Evolutionary conservation across 192 early-diverging fungal species (phyloP).

Genomic region (Coemansia guatemalensis): DNA sequence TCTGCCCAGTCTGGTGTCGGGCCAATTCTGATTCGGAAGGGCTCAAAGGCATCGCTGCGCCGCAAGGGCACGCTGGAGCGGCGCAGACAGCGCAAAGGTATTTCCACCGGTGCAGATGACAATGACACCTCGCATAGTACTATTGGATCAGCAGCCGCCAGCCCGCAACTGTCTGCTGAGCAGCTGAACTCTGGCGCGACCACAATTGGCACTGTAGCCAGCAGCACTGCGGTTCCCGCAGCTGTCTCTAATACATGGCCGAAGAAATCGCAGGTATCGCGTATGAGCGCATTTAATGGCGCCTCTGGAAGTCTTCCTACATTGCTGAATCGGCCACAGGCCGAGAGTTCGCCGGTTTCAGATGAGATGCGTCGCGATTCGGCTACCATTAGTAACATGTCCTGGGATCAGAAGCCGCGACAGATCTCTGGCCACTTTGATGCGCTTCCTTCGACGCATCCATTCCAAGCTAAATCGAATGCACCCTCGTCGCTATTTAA

Average conservation of each 20-base stretch:
- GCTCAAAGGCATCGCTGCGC: constrained; percentile 48
- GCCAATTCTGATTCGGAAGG: constrained; percentile 46
- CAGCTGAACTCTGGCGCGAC: background rate
- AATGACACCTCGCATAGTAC: background rate
- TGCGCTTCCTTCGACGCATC: background rate
- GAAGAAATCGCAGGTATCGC: constrained; percentile 2
- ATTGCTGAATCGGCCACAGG: background rate
- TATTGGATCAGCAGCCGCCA: background rate
- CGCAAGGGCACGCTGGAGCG: constrained; percentile 49
- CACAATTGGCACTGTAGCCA: background rate
- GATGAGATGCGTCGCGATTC: constrained; percentile 32
- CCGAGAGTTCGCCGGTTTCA: background rate
- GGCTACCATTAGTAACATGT: constrained; percentile 34
- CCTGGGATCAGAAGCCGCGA: constrained; percentile 15
- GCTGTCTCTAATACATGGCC: background rate
- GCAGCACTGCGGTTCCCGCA: background rate
- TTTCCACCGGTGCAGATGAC: background rate
- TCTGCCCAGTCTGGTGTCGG: constrained; percentile 11
- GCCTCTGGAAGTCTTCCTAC: constrained; percentile 5
- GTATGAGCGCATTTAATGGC: constrained; percentile 49
- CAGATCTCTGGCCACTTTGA: background rate
- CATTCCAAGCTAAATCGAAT: constrained; percentile 5
- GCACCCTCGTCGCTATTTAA: constrained; percentile 34
- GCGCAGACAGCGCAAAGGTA: constrained; percentile 10
- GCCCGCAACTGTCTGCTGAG: background rate